Base-by-base conservation (phyloP, 75 land plant species). In the Selaginella moellendorffii region DNA sequence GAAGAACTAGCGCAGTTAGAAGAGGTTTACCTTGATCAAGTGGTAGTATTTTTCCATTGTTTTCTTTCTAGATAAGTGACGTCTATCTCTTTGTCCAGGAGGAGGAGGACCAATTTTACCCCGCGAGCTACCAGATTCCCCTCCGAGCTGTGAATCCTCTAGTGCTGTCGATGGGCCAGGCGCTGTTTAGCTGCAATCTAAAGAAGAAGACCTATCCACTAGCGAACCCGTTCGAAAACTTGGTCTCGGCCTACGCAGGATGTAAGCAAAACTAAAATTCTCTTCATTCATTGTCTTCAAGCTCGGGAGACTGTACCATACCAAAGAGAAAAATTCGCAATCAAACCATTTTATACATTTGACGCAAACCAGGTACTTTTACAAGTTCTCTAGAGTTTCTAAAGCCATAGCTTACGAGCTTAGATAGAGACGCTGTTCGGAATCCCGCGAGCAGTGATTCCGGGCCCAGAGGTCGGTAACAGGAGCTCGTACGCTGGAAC, bases 351-450 rank as follows among this genome's bases (percentile, higher is more conserved):
- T n/a, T n/a, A n/a, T n/a, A n/a, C n/a, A n/a, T n/a, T n/a, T n/a
- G n/a, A n/a, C n/a, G n/a, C n/a, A n/a, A n/a, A n/a, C n/a, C n/a
- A n/a, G n/a, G n/a, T n/a, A n/a, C n/a, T n/a, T n/a, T n/a, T n/a
- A n/a, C n/a, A n/a, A n/a, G n/a, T n/a, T n/a, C n/a, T n/a, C n/a
- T n/a, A n/a, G n/a, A n/a, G n/a, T n/a, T n/a, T n/a, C n/a, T n/a
- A n/a, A n/a, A n/a, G n/a, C n/a, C n/a, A n/a, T n/a, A n/a, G n/a
- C n/a, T n/a, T n/a, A n/a, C n/a, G n/a, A n/a, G n/a, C n/a, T 36
- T 72, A 87, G 5, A 88, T 82, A 25, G 89, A 78, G 60, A 86
- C 66, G 68, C 96, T 89, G 65, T 89, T 85, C 20, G 96, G 96
- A 1, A 89, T 71, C 0, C 90, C 90, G 28, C 79, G 71, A 25